Evolutionary conservation across 768 basidiomycete species (phyloP).

Genomic region (Royoungia palumana): DNA sequence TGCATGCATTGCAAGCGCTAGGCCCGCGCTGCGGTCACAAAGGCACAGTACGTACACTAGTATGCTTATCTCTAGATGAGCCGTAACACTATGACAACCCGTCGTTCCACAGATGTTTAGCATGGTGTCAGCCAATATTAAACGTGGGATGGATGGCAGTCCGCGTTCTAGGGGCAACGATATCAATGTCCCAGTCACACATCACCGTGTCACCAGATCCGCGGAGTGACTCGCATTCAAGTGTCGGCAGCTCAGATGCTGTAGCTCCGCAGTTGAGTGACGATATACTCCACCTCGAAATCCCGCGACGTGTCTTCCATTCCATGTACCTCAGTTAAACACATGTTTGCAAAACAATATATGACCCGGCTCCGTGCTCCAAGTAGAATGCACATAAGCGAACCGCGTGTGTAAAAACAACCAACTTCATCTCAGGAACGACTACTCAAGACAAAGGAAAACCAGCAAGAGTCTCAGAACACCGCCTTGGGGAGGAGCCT

Average conservation of each 20-base stretch:
- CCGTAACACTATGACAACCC: too few relatives aligned
- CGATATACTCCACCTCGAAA: constrained; percentile 3
- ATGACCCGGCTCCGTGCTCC: constrained; percentile 2
- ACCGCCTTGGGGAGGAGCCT: constrained; percentile 14
- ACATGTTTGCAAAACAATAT: constrained; percentile 2
- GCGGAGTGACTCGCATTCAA: constrained; percentile 14
- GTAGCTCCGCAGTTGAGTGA: constrained; percentile 9
- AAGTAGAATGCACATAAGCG: constrained; percentile 6
- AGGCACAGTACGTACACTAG: not conserved
- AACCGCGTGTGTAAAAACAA: not conserved
- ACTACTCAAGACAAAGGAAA: too few relatives aligned
- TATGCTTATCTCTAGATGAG: constrained; percentile 6
- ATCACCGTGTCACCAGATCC: constrained; percentile 10
- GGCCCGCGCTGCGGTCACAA: not conserved
- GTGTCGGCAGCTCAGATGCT: constrained; percentile 7
- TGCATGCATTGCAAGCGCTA: not conserved
- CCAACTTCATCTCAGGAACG: constrained; percentile 5
- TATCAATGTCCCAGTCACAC: not conserved
- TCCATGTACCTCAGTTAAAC: constrained; percentile 7
- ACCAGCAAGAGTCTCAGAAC: too few relatives aligned
- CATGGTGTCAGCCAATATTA: constrained; percentile 1
- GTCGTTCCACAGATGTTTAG: too few relatives aligned
- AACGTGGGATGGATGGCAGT: constrained; percentile 11
- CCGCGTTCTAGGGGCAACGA: not conserved
- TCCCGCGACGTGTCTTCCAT: constrained; percentile 13